Evolutionary conservation across 2,329 filamentous ascomycete species (phyloP).

Genomic region (Ophioceras dolichostomum): DNA sequence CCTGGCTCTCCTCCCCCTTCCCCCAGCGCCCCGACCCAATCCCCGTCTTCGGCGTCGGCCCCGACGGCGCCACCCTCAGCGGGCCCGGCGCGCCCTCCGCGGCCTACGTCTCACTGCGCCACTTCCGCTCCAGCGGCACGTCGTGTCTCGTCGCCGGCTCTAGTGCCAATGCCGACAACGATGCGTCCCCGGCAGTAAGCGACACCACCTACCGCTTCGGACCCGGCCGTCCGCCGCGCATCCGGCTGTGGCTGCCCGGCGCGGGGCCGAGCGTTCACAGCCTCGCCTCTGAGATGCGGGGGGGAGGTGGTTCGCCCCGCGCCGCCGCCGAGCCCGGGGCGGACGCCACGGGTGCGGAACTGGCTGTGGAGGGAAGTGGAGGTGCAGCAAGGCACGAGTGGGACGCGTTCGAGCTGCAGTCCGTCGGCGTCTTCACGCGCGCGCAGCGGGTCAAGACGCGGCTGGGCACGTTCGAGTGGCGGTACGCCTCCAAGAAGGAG

Average conservation of each 20-base stretch:
- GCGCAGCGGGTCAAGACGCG: constrained; percentile 31
- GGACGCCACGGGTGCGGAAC: constrained; percentile 13
- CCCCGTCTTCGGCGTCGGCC: constrained; percentile 26
- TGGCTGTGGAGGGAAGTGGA: constrained; percentile 3
- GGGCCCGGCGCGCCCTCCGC: constrained; percentile 1
- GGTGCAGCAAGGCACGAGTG: too few species aligned
- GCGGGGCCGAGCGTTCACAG: background rate
- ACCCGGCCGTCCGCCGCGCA: constrained; percentile 34
- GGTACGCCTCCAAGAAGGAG: constrained; percentile 35
- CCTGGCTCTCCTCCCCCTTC: constrained; percentile 26
- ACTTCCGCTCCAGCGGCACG: constrained; percentile 29
- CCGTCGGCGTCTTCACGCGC: constrained; percentile 31
- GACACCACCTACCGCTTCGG: constrained; percentile 45
- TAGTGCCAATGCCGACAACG: constrained; percentile 8
- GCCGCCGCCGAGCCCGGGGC: constrained; percentile 2
- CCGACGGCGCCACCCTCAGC: constrained; percentile 7
- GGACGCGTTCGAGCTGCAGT: constrained; percentile 14
- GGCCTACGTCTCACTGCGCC: constrained; percentile 39
- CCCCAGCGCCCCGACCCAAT: constrained; percentile 25
- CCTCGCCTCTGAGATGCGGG: background rate
- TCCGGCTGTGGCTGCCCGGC: constrained; percentile 18
- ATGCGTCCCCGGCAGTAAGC: constrained; percentile 22
- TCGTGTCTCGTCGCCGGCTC: constrained; percentile 33
- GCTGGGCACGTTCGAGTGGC: constrained; percentile 41
- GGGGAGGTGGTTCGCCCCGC: too few species aligned